Evolutionary conservation across 768 basidiomycete species (phyloP).

Genomic region (Termitomyces sp.): DNA sequence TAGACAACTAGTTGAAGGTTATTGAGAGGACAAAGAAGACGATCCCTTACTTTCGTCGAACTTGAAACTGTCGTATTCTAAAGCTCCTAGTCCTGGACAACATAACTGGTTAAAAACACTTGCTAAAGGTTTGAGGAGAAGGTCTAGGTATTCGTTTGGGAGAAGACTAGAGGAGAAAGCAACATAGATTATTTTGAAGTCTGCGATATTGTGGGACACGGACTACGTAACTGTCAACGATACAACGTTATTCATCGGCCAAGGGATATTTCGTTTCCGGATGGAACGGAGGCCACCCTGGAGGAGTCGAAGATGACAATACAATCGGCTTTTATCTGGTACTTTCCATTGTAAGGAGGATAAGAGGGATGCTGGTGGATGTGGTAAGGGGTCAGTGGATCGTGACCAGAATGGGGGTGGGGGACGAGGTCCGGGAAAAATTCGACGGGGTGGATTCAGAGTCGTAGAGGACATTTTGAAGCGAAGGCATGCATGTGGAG

Average conservation of each 20-base stretch:
- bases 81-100: not conserved
- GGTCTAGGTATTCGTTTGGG: no score
- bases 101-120: no score
- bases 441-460: not conserved
- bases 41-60: no score
- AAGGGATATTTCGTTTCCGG: not conserved
- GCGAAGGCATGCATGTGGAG: no score
- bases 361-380: not conserved
- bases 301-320: not conserved
- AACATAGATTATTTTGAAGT: no score
- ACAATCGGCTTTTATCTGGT: no score
- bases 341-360: no score
- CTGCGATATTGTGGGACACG: no score
- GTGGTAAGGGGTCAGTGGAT: not conserved
- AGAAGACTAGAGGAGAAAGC: not conserved
- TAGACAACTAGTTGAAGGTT: not conserved
- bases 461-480: not conserved
- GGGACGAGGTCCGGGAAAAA: not conserved
- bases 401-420: no score
- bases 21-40: no score
- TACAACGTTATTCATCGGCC: not conserved
- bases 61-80: not conserved
- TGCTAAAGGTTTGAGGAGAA: no score
- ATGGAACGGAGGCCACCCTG: not conserved
- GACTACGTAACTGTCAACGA: not conserved